phyloP scores from a whole-genome alignment of 345 rosid genomes.

The Turritis glabra region DNA sequence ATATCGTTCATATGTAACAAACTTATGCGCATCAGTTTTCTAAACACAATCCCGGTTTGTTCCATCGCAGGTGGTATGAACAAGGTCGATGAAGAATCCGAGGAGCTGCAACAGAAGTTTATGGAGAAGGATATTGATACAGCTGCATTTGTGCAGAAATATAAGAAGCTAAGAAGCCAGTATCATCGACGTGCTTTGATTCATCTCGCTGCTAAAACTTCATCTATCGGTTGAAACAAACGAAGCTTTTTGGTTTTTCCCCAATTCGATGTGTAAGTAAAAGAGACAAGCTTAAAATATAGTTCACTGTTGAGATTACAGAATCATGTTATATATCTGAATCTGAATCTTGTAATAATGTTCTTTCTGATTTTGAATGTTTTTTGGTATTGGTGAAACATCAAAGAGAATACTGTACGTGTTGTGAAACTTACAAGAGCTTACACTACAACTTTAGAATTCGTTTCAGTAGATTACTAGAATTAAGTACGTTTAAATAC shows the following conservation, averaged over 20 bases:
- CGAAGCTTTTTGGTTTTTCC: not conserved
- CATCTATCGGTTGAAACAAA: constrained; percentile 35
- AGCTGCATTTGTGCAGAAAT: constrained; percentile 65
- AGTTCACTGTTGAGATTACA: too few relatives aligned
- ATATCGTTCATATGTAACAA: not conserved
- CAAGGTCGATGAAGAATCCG: constrained; percentile 80
- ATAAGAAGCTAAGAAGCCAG: constrained; percentile 69
- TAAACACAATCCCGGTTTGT: not conserved
- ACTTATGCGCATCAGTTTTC: not conserved
- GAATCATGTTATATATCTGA: not conserved
- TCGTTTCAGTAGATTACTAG: not conserved
- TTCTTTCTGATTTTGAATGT: too few relatives aligned
- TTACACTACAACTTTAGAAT: not conserved
- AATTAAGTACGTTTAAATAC: too few relatives aligned
- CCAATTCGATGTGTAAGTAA: not conserved
- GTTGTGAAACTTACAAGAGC: not conserved
- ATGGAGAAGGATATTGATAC: constrained; percentile 70
- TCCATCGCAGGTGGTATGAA: constrained; percentile 61
- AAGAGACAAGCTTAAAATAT: too few relatives aligned
- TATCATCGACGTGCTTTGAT: constrained; percentile 82
- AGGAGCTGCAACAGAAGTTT: constrained; percentile 61
- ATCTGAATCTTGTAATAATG: not conserved
- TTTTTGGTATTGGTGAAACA: not conserved
- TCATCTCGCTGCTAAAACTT: constrained; percentile 77
- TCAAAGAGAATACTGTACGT: not conserved